Percentiles rank a stretch among this genome's conserved stretches.
phyloP scores from a whole-genome alignment of 2,329 filamentous ascomycete species.

The Trichoderma afroharzianum region DNA sequence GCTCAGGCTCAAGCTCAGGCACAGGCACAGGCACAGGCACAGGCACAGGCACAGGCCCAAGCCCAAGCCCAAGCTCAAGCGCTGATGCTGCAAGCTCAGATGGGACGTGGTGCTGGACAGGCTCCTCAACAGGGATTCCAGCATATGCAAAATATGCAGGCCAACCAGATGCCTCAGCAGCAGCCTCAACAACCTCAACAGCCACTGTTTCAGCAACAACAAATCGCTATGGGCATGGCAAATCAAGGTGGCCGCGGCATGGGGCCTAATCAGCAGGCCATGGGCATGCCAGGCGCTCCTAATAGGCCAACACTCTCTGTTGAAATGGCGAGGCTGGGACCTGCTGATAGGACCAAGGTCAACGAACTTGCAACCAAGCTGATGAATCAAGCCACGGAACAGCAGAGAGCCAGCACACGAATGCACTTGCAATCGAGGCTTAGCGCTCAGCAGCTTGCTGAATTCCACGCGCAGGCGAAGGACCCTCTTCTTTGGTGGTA shows the following conservation, averaged over 20 bases:
- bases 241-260: slow-evolving; percentile 40
- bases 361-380: slow-evolving; percentile 43
- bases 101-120: slow-evolving; percentile 50
- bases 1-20: slow-evolving; percentile 35
- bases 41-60: slow-evolving; percentile 36
- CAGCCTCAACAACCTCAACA: slow-evolving; percentile 26
- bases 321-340: slow-evolving; percentile 39
- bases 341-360: slow-evolving; percentile 44
- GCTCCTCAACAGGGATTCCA: slow-evolving; percentile 53
- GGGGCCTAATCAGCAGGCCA: slow-evolving; percentile 40
- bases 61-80: slow-evolving; percentile 37
- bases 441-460: slow-evolving; percentile 41
- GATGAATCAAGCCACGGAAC: slow-evolving; percentile 40
- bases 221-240: slow-evolving; percentile 31
- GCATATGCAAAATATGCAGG: slow-evolving; percentile 53
- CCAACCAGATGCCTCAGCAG: slow-evolving; percentile 26
- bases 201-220: slow-evolving; percentile 30
- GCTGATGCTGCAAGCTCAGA: slow-evolving; percentile 51
- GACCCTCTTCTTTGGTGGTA: slow-evolving; percentile 51
- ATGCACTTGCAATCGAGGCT: slow-evolving; percentile 36
- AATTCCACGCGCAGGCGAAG: slow-evolving; percentile 42
- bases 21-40: slow-evolving; percentile 38
- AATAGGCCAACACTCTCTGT: slow-evolving; percentile 30
- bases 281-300: slow-evolving; percentile 36
- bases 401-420: slow-evolving; percentile 38